Base-by-base conservation (phyloP, 305 asterid species). In the Nicotiana rustica region DNA sequence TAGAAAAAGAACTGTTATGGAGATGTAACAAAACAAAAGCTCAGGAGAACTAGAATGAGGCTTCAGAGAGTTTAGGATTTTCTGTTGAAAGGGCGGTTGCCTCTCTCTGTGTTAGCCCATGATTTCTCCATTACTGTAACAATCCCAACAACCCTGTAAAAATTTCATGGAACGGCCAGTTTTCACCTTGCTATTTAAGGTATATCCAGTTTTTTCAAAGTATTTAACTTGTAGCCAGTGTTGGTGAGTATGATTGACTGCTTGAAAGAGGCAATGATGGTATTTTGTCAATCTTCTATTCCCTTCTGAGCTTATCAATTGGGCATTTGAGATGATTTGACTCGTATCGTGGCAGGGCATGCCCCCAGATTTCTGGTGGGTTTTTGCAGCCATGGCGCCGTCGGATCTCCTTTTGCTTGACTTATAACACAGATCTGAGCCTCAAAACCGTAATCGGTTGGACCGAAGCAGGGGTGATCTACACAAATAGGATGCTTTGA, bases 301-400 rank as follows among this genome's bases (percentile, higher is more conserved):
- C 49, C 69, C 52, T 47, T 65, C 56, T 66, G 44, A 59, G 62
- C 59, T 8, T 21, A 6, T 38, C 52, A 36, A 18, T 70, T 31
- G 2, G 81, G 65, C 33, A 59, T 21, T 59, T 35, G 71, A 73
- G 84, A 62, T 9, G 9, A 75, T 57, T 36, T 38, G 61, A 61
- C 55, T 79, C 65, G 84, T 75, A 80, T 31, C 86, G 80, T 84
- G 84, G 84, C 82, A n/a, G 77, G 86, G 86, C 79, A 75, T 80
- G 4, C 10, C 68, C 31, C 38, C 12, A 79, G 52, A 52, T 44
- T 14, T 49, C 67, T 18, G 14, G 64, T 6, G 12, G 38, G 35
- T 52, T 1, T 47, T 77, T 41, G 82, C 85, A 77, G 82, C 82
- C 82, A 83, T 83, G 83, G 80, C 77, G 77, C 52, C 18, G 47